Evolutionary conservation across 2,329 filamentous ascomycete species (phyloP), one percentile per base, ranked within the genome.

Genomic region (Lachnellula willkommii): DNA sequence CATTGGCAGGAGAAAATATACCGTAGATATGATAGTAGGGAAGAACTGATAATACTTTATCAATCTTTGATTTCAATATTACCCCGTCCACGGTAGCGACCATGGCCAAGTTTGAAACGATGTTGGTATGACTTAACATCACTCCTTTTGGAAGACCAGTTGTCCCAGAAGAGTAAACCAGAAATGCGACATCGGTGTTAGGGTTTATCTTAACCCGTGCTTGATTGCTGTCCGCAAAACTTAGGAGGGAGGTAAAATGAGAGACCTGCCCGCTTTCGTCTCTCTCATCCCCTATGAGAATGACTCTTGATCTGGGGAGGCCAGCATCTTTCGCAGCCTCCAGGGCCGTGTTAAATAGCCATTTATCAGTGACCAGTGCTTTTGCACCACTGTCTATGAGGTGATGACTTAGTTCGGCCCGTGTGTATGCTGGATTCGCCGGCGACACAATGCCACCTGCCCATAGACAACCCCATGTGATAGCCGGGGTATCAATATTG

Each of bases 341-440:
- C 26, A 76, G 74, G 0, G 85, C 89, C 14, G 78, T 79, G 3
- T 80, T 72, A 1, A 95, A 76, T 55, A 85, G 78, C 0, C 82
- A 73, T 20, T 79, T 67, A 66, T 94, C 88, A 0, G 91, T 95
- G 26, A 87, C 79, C 4, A 96, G 71, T 0, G 79, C 88, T 66
- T 83, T 88, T 28, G 89, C 88, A 1, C 81, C 80, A 0, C 85
- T 85, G 71, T 94, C 88, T 64, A 82, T 82, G 55, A 96, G 79
- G 73, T 96, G 91, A 66, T 87, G 89, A 2, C 85, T 83, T 26
- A 96, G 79, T 72, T 96, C 91, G 15, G 88, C 82, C n/a, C 81
- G 81, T 0, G 88, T 94, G 73, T 95, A 95, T 4, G 84, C 82
- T 22, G 90, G 90, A 68, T 95, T 96, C 3, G 89, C 90, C 0